A percentile compares a stretch with the other conserved stretches of the same genome.
phyloP scores from a whole-genome alignment of 371 early-diverging fungal genomes.

The Catenaria anguillulae region DNA sequence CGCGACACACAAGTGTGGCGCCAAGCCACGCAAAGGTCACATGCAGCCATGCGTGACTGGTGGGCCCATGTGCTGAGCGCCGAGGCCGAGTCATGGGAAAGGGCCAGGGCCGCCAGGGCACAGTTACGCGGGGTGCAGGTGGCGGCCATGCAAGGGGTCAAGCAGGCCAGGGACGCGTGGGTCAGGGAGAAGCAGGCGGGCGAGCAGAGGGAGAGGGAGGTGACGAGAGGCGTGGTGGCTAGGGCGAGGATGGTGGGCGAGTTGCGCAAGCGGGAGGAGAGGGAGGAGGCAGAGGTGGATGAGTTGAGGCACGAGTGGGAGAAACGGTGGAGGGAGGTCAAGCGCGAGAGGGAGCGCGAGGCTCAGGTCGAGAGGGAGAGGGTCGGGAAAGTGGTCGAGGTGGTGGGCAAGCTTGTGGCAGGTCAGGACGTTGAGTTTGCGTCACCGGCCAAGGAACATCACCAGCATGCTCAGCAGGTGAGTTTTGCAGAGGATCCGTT shows the following conservation, averaged over 20 bases:
- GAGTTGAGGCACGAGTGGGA: conserved; percentile 29
- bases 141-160: neutral
- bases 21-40: conserved; percentile 26
- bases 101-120: neutral
- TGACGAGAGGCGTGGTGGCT: conserved; percentile 15
- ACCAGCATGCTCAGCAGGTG: too few species aligned
- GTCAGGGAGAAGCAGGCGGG: conserved; percentile 16
- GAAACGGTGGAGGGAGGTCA: conserved; percentile 23
- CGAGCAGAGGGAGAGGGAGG: conserved; percentile 12
- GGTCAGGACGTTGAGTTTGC: too few species aligned
- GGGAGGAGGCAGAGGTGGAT: conserved; percentile 12
- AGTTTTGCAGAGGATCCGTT: too few species aligned
- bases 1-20: conserved; percentile 28
- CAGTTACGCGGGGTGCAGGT: neutral
- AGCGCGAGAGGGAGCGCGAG: conserved; percentile 18
- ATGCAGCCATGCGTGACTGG: conserved; percentile 30
- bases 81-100: neutral
- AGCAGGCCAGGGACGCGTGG: conserved; percentile 17
- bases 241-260: conserved; percentile 8
- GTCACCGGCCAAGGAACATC: too few species aligned
- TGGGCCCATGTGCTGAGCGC: conserved; percentile 28
- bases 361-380: conserved; percentile 14
- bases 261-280: conserved; percentile 8
- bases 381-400: conserved; percentile 7
- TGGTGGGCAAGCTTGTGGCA: conserved; percentile 1